phyloP scores from a whole-genome alignment of 2,329 filamentous ascomycete genomes.

The Penicillium sp. region DNA sequence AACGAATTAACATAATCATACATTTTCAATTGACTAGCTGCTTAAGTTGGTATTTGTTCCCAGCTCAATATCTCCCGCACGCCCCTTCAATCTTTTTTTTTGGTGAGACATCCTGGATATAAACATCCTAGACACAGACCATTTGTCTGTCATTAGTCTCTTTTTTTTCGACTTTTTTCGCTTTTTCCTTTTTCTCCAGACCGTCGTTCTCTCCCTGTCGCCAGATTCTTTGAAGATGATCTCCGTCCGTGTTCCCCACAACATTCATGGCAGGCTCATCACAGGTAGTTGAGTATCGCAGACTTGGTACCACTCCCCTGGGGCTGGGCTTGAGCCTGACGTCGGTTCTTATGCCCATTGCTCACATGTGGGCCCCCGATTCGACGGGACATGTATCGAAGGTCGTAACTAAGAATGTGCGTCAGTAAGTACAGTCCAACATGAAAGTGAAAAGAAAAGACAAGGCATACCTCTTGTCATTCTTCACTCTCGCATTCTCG shows the following conservation, averaged over 20 bases:
- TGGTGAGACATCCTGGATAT: not conserved
- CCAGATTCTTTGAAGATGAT: not conserved
- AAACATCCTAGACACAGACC: not conserved
- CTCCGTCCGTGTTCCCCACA: not conserved
- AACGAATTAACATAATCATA: not conserved
- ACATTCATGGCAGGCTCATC: not conserved
- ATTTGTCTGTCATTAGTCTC: not conserved
- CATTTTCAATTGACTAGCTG: not conserved
- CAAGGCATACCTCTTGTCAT: not conserved
- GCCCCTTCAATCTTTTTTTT: not conserved
- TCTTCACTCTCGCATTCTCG: not conserved
- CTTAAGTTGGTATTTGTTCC: not conserved
- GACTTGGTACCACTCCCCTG: not conserved
- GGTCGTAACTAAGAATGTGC: not conserved
- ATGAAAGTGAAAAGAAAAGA: not conserved
- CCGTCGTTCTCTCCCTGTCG: not conserved
- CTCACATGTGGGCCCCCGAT: not conserved
- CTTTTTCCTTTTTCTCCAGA: not conserved
- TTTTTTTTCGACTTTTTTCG: not conserved
- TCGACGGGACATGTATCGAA: constrained; percentile 1
- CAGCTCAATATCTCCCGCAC: not conserved
- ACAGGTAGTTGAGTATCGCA: not conserved
- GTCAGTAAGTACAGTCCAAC: not conserved
- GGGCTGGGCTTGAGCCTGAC: not conserved
- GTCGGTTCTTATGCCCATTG: not conserved